phyloP scores from a whole-genome alignment of 192 early-diverging fungal genomes.

The Irineochytrium annulatum region DNA sequence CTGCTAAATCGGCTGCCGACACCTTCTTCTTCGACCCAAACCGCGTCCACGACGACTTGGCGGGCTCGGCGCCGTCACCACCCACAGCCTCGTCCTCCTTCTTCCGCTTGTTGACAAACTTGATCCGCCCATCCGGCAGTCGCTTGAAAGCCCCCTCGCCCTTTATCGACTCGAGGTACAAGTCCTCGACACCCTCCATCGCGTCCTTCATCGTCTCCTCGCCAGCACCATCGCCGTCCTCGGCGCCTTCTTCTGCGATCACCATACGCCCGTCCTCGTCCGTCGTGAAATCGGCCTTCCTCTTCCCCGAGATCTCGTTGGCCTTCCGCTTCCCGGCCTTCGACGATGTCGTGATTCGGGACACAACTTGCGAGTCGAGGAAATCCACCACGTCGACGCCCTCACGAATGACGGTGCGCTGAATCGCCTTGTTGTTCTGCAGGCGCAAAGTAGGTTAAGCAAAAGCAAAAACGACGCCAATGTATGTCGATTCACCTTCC shows the following conservation, averaged over 20 bases:
- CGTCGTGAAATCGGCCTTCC: conserved; percentile 50
- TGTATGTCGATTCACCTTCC: not conserved
- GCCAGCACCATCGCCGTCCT: conserved; percentile 31
- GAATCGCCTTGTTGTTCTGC: no score
- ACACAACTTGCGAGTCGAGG: conserved; percentile 77
- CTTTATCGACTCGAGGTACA: conserved; percentile 76
- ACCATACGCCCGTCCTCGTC: conserved; percentile 76
- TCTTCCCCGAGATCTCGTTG: no score
- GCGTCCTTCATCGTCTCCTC: conserved; percentile 35
- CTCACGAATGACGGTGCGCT: conserved; percentile 47
- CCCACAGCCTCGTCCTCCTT: conserved; percentile 48
- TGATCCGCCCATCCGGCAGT: conserved; percentile 77
- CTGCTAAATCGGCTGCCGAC: conserved; percentile 3
- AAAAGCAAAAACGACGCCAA: no score
- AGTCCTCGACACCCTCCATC: conserved; percentile 63
- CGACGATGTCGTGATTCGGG: conserved; percentile 33
- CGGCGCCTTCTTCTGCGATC: conserved; percentile 70
- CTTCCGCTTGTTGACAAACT: conserved; percentile 66
- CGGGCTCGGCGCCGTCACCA: conserved; percentile 18
- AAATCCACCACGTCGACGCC: conserved; percentile 74
- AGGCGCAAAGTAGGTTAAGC: no score
- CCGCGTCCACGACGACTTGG: conserved; percentile 4
- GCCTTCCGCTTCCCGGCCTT: conserved; percentile 25
- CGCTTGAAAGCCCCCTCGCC: conserved; percentile 84
- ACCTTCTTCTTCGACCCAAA: conserved; percentile 28